Base-by-base conservation (phyloP, 1,284 basidiomycete genomes). In the Hemileia vastatrix region DNA sequence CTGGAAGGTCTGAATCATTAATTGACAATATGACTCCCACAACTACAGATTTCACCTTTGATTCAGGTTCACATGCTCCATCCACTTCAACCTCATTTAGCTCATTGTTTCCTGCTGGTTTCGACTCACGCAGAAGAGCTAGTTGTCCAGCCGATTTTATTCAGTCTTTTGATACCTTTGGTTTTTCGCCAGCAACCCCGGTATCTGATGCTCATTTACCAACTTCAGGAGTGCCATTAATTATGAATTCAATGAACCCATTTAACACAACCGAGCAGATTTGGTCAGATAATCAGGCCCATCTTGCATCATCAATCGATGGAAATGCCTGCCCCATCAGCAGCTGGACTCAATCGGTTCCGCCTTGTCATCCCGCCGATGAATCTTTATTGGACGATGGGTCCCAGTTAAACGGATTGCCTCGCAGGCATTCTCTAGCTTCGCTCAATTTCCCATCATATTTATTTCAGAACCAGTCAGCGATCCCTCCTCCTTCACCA, bases 111-210 rank as follows among this genome's bases (percentile, higher is more conserved):
- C 65, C 53, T 9, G 21, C 19, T 50, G 60, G 60, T 1, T 36
- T 40, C 50, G 56, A 60, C 33, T 53, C 57, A 48, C 50, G 55
- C 23, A 57, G 66, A 24, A 57, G 66, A 21, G 58, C 66, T 15
- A 61, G 57, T 21, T 66, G 65, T 45, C 65, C 65, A 4, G 65
- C 65, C 11, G 65, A 62, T 4, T 63, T 67, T 23, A 49, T 59
- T 15, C 58, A 61, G 15, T 54, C 53, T 6, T 65, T 67, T 54
- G 59, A 56, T 48, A 51, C 57, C 45, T 62, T 65, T 44, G 54
- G 58, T 18, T 44, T 66, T 18, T 23, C 64, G 21, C 48, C 62
- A 18, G 31, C 57, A 4, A 15, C 40, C 4, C 3, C 24, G 15
- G 6, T 21, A 15, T 9, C n/a, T 24, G 31, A 9, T 48, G 19